Evolutionary conservation across 495 filamentous ascomycete species (phyloP).

Genomic region (Aspergillus nidulans): DNA sequence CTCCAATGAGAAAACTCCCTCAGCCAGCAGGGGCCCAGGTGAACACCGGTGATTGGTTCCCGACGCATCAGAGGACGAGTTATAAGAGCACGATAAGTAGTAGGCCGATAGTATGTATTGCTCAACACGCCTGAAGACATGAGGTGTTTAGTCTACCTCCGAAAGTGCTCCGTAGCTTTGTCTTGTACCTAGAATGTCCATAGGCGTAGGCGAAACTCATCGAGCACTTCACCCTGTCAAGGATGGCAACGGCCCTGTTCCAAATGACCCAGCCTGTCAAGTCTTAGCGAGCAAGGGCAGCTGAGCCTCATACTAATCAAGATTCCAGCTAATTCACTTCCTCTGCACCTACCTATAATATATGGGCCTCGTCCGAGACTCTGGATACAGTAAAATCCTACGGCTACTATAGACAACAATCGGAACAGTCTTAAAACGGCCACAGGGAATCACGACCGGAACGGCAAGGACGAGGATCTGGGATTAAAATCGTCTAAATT

Average conservation of each 20-base stretch:
- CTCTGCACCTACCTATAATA: neutral
- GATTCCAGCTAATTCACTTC: neutral
- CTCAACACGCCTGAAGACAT: too few species aligned
- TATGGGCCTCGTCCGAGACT: neutral
- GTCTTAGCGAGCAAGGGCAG: neutral
- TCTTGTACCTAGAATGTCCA: too few species aligned
- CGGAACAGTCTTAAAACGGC: neutral
- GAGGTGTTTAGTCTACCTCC: too few species aligned
- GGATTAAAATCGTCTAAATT: conserved; percentile 30
- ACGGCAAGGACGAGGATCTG: conserved; percentile 27
- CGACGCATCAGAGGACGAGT: too few species aligned
- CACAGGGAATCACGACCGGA: conserved; percentile 17
- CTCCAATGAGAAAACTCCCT: neutral
- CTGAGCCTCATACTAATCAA: too few species aligned
- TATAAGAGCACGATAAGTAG: too few species aligned
- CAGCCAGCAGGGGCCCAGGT: neutral
- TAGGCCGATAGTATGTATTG: too few species aligned
- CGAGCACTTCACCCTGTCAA: too few species aligned
- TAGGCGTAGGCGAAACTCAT: too few species aligned
- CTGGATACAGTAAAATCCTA: neutral
- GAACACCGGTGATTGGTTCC: too few species aligned
- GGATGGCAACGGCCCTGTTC: too few species aligned
- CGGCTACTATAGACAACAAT: neutral
- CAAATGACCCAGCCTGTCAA: neutral
- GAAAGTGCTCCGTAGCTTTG: too few species aligned